These are phyloP conservation scores for Hyphodiscus sp. DNA, from an alignment of 2,329 filamentous ascomycete species.

Conservation along the genomic window DNA sequence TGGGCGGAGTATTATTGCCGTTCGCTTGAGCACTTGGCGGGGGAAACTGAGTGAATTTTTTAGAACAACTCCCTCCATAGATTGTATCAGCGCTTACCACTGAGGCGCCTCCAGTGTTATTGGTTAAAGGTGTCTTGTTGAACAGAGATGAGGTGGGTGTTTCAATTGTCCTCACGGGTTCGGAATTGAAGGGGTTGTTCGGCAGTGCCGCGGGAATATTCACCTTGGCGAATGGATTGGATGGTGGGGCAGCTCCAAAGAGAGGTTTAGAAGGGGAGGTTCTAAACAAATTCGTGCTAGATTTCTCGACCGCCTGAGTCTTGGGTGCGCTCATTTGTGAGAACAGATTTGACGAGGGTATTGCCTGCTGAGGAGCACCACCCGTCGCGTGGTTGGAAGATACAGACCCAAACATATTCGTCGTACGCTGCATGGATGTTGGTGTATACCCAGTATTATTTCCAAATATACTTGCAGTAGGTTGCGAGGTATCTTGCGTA, in stretches of 20 bases:
- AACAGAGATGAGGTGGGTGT: background rate
- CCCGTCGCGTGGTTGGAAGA: background rate
- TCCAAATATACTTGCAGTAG: background rate
- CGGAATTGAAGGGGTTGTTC: background rate
- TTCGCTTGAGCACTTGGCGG: background rate
- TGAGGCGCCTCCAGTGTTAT: background rate
- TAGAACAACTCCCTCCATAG: background rate
- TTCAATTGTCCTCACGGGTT: background rate
- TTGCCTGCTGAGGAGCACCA: too few species aligned
- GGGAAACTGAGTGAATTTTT: background rate
- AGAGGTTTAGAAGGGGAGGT: slow-evolving; percentile 1
- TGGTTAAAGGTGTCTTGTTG: background rate
- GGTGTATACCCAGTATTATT: background rate
- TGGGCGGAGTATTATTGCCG: background rate
- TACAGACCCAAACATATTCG: background rate
- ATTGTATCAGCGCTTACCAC: background rate
- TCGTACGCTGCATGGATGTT: background rate
- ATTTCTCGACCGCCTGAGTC: background rate
- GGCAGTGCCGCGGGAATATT: background rate
- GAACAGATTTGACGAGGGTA: too few species aligned
- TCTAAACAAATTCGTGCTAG: slow-evolving; percentile 6
- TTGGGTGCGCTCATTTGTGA: too few species aligned
- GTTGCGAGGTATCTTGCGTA: background rate
- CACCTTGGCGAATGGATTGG: background rate
- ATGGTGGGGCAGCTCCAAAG: background rate